Base-by-base conservation (phyloP, 805 yeast genomes). In the Candida sphagnicola region DNA sequence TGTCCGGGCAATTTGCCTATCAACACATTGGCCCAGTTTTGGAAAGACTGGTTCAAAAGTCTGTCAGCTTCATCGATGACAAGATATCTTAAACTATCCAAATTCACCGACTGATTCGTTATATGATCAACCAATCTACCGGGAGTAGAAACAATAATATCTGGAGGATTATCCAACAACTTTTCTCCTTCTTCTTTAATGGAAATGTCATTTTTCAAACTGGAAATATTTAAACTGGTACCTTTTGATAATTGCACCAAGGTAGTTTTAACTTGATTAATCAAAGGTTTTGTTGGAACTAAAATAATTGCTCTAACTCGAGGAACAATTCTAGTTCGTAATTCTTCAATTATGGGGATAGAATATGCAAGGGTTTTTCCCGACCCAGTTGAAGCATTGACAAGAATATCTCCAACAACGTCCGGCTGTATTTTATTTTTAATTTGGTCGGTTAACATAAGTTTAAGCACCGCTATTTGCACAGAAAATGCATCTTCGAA, bases 381-480 rank as follows among this genome's bases (percentile, higher is more conserved):
- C 0, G 95, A 85, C 31, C 99, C 99, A 0, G 99, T 91, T 8
- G 95, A 78, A 2, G 99, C 95, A 60, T 91, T 90, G 4, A 91
- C 95, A 32, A 91, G 66, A 14, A 89, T 59, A 60, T 93, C 95
- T 17, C 91, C 91, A 40, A 69, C 67, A 30, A 75, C 67, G 38
- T 71, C 78, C 1, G 86, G 82, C 14, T 60, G 59, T 15, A 72
- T 47, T 29, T 54, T 49, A 41, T 62, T 65, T 44, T 57, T 47
- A 42, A 62, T 49, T 47, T 72, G 57, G 49, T 72, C 80, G 48
- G 57, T 55, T 24, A 80, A 57, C 29, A 74, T 51, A 19, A 72
- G 55, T n/a, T 80, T 75, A 39, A 86, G 66, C 2, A 85, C 85
- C 2, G 78, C 73, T 2, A 78, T 63, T 56, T 87, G 96, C 6